phyloP scores from a whole-genome alignment of 75 land plant genomes.

The Sequoia sempervirens region DNA sequence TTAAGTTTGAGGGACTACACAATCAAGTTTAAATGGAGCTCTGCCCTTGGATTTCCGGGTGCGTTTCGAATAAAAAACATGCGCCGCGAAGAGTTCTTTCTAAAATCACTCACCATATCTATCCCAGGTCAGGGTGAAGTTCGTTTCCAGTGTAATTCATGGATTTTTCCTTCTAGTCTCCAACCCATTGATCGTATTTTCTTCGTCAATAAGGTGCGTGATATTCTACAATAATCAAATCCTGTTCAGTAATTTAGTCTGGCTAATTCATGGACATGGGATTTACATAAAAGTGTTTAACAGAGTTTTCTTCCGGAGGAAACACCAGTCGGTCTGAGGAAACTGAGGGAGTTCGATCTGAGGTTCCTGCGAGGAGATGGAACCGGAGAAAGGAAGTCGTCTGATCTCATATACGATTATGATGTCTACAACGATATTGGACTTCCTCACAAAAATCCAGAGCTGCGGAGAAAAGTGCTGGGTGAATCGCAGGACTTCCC shows the following conservation, averaged over 20 bases:
- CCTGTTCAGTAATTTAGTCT: not conserved
- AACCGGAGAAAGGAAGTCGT: constrained; percentile 43
- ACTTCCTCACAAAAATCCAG: too few relatives aligned
- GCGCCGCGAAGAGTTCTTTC: constrained; percentile 24
- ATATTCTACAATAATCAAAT: not conserved
- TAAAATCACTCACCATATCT: not conserved
- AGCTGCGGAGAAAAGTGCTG: too few relatives aligned
- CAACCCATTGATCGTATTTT: constrained; percentile 60
- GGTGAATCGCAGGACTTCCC: constrained; percentile 20
- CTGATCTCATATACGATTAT: constrained; percentile 39
- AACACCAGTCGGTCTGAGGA: constrained; percentile 35
- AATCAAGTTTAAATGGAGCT: not conserved
- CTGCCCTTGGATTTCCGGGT: constrained; percentile 18
- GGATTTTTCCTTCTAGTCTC: constrained; percentile 52
- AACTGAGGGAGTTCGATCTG: constrained; percentile 26
- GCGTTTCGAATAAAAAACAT: constrained; percentile 20
- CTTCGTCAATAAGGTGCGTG: constrained; percentile 22
- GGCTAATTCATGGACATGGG: not conserved
- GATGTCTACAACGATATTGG: too few relatives aligned
- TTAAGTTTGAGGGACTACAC: not conserved
- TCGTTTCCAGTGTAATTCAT: constrained; percentile 22
- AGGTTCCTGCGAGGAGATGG: constrained; percentile 46
- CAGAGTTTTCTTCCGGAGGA: constrained; percentile 54
- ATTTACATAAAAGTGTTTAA: not conserved
- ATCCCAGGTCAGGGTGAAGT: constrained; percentile 20